These are phyloP conservation scores for Amaranthus palmeri DNA, from an alignment of 148 eudicot genomes.

Conservation along the genomic window DNA sequence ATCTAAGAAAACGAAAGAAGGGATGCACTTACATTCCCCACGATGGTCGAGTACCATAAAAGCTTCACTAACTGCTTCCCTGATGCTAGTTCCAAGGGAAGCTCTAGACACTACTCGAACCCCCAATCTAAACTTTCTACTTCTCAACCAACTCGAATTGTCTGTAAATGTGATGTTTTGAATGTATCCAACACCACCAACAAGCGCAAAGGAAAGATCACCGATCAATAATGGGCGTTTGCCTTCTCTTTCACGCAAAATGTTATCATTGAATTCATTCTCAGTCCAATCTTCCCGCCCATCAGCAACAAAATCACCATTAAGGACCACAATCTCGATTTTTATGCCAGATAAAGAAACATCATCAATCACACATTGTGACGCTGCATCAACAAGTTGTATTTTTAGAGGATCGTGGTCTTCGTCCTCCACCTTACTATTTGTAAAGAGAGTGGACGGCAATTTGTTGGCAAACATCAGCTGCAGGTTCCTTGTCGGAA, in stretches of 20 bases:
- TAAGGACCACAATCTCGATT: conserved; percentile 47
- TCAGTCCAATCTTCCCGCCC: conserved; percentile 58
- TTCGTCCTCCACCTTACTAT: conserved; percentile 44
- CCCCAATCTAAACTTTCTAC: conserved; percentile 68
- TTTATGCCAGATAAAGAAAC: conserved; percentile 48
- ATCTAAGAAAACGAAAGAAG: background rate
- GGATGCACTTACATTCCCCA: conserved; percentile 65
- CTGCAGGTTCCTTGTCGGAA: conserved; percentile 39
- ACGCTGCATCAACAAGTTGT: conserved; percentile 42
- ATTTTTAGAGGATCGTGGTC: conserved; percentile 39
- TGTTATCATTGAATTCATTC: conserved; percentile 34
- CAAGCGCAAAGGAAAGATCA: conserved; percentile 28
- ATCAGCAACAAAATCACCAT: conserved; percentile 55
- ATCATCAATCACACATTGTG: conserved; percentile 32
- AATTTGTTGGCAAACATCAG: conserved; percentile 43
- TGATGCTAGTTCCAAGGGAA: conserved; percentile 34
- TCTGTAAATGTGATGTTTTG: conserved; percentile 53
- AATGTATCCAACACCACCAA: conserved; percentile 54
- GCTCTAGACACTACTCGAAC: conserved; percentile 35
- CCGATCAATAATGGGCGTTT: conserved; percentile 75
- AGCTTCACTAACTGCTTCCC: conserved; percentile 70
- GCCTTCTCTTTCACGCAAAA: conserved; percentile 60
- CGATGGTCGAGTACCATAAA: conserved; percentile 83
- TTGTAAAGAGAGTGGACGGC: conserved; percentile 53
- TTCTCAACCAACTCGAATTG: conserved; percentile 85